Evolutionary conservation across 2,329 filamentous ascomycete species (phyloP), one percentile per base, ranked within the genome.

Genomic region (Hirsutella thompsonii): DNA sequence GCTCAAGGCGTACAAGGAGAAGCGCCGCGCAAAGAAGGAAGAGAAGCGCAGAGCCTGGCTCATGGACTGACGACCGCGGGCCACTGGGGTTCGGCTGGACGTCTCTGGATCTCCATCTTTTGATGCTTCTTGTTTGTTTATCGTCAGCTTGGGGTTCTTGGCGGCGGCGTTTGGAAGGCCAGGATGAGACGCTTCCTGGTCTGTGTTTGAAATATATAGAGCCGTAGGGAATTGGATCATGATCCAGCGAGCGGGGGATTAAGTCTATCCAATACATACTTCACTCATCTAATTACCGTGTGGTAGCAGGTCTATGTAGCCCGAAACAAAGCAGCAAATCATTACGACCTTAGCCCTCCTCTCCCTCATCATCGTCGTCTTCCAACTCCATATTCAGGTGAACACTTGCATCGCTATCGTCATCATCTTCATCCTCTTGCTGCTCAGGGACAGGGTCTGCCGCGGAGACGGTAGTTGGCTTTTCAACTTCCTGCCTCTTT

Each of bases 31-130:
- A 36, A 87, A 79, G 66, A 96, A 96, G 64, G 88, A 95, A 59
- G 88, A 95, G 68, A 96, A 94, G 66, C 74, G 89, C 46, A 71
- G 89, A 48, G 90, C 88, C 9, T 98, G 92, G 87, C 62, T 96
- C 54, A 71, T 80, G 53, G 89, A 94, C 62, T 95, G 65, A 80
- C 13, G 41, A n/a, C 37, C 35, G 38, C 36, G 33, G 19, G 28
- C 23, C 20, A 35, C n/a, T n/a, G n/a, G n/a, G n/a, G n/a, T n/a
- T n/a, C n/a, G n/a, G n/a, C n/a, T n/a, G n/a, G n/a, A n/a, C n/a
- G n/a, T n/a, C n/a, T n/a, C n/a, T 32, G 3, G 18, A 38, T 36
- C 19, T 36, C 19, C 37, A 4, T 6, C 20, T 28, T 16, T 39
- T 37, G 4, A 2, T 21, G 13, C 6, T 20, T 20, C 29, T 37